These are phyloP conservation scores for Hordeum marinum DNA, from an alignment of 176 grass and related monocot species.

Conservation along the genomic window DNA sequence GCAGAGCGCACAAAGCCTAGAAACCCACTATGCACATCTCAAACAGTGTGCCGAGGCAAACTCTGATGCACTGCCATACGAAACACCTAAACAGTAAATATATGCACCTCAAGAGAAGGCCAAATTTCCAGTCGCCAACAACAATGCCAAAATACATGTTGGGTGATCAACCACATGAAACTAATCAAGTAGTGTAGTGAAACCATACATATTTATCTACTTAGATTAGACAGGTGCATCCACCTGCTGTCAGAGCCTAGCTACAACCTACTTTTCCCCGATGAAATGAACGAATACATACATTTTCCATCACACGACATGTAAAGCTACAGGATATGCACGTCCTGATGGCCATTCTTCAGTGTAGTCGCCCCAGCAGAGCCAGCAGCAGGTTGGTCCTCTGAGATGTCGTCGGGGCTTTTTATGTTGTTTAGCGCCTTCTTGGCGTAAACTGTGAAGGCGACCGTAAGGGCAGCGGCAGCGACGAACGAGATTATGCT, in stretches of 20 bases:
- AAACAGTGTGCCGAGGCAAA: no score
- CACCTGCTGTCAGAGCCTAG: not conserved
- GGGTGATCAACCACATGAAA: not conserved
- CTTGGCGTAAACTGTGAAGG: slow-evolving; percentile 89
- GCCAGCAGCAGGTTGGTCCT: not conserved
- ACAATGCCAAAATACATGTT: not conserved
- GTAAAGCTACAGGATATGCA: not conserved
- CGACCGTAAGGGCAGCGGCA: slow-evolving; percentile 48
- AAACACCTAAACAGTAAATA: not conserved
- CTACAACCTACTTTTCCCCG: not conserved
- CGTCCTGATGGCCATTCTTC: slow-evolving; percentile 12
- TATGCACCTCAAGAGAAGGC: not conserved
- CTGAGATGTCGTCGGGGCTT: slow-evolving; percentile 18
- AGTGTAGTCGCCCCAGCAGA: slow-evolving; percentile 7
- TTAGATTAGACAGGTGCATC: not conserved
- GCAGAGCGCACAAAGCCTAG: no score
- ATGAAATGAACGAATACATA: not conserved
- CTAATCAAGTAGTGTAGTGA: not conserved
- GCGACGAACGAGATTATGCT: slow-evolving; percentile 74
- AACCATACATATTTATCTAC: slow-evolving; percentile 9
- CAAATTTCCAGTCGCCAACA: not conserved
- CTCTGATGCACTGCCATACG: no score
- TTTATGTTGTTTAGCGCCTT: slow-evolving; percentile 59
- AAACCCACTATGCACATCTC: no score
- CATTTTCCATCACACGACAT: slow-evolving; percentile 27